Evolutionary conservation across 2,329 filamentous ascomycete genomes (phyloP).

Genomic region (Sphaerulina vaccinii): DNA sequence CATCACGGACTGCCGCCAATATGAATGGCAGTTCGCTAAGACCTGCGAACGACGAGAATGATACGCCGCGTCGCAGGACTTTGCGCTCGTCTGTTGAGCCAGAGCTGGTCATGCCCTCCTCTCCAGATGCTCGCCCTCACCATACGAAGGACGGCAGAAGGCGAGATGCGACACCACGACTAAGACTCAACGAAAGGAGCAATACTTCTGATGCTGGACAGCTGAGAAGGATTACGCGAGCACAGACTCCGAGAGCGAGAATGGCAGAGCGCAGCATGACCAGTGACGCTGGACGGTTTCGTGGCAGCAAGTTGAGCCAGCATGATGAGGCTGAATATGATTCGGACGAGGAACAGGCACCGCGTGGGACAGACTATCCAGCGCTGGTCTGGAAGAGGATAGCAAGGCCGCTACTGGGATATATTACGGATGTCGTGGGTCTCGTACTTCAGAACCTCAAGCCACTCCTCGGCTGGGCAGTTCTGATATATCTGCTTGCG

Average conservation of each 20-base stretch:
- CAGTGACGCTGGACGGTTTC: conserved; percentile 33
- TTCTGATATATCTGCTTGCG: conserved; percentile 62
- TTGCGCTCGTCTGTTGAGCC: conserved; percentile 37
- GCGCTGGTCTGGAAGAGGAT: conserved; percentile 36
- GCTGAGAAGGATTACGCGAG: conserved; percentile 27
- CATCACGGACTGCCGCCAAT: conserved; percentile 1
- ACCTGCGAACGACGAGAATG: conserved; percentile 2
- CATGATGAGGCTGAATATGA: conserved; percentile 30
- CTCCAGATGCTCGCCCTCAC: conserved; percentile 27
- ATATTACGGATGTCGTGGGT: conserved; percentile 56
- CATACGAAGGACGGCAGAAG: conserved; percentile 18
- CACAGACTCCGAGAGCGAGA: conserved; percentile 25
- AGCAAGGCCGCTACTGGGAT: conserved; percentile 43
- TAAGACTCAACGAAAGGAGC: conserved; percentile 33
- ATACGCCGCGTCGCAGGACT: conserved; percentile 23
- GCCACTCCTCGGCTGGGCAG: conserved; percentile 60
- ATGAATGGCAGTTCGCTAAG: background rate
- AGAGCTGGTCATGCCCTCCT: conserved; percentile 46
- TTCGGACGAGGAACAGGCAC: conserved; percentile 22
- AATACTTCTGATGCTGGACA: conserved; percentile 35
- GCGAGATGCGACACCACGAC: conserved; percentile 29
- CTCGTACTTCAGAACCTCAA: conserved; percentile 63
- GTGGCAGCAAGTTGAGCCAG: conserved; percentile 17
- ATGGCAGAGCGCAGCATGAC: conserved; percentile 34
- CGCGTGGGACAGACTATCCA: conserved; percentile 2